Base-by-base conservation (phyloP, 805 yeast species). In the Yamadazyma akitaensis region DNA sequence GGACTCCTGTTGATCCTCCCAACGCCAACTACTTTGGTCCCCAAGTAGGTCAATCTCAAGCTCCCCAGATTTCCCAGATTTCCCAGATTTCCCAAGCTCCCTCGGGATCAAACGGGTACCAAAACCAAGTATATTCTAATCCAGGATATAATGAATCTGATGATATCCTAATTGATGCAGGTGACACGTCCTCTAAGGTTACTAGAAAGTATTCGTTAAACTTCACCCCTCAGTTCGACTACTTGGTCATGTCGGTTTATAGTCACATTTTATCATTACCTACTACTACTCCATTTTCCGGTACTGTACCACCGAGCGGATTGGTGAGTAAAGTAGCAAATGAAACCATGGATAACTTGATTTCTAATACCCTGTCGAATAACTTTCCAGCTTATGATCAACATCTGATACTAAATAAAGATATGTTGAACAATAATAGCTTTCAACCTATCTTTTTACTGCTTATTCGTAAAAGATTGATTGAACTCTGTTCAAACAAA, bases 201-300 rank as follows among this genome's bases (percentile, higher is more conserved):
- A 55, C 62, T n/a, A 60, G 57, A 37, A 60, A 57, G 43, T 70
- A 70, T 48, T 56, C 72, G 17, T 53, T 71, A 24, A 55, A 58
- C 42, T 72, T 72, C 53, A 69, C 70, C 8, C 56, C 61, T 3
- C 44, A 37, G 16, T 71, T 72, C 48, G 77, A 72, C 50, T 67
- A 63, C 52, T 56, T 70, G 37, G 62, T 71, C 11, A 52, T 69
- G 59, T 51, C 62, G 28, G 48, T 65, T 9, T 72, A 71, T 54
- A 57, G 62, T 25, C 62, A 67, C 39, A 55, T 69, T 35, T 54
- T 71, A 40, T 61, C 67, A 30, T 64, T 68, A 37, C 77, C 77
- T 36, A 72, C 77, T 17, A 70, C 76, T 2, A 70, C 76, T 17
- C 77, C 77, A 11, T 72, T 72, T 42, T 63, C 64, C 59, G 77